Evolutionary conservation across 371 early-diverging fungal genomes (phyloP).

Genomic region (Lichtheimia hyalospora): DNA sequence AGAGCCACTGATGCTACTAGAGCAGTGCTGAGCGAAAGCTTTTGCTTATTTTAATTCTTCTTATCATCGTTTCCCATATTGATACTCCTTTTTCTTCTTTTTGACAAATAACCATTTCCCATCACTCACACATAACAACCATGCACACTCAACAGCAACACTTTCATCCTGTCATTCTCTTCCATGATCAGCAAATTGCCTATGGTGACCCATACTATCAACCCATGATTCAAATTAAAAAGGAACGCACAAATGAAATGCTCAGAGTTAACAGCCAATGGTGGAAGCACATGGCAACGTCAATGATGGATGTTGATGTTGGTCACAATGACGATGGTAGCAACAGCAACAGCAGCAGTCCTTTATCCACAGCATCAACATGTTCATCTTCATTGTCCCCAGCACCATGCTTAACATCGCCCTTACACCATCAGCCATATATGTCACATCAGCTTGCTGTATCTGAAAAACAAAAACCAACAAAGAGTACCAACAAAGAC

Average conservation of each 20-base stretch:
- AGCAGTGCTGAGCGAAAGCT: not conserved
- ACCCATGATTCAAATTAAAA: slow-evolving; percentile 18
- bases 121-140: not conserved
- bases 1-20: too few species aligned
- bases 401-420: not conserved
- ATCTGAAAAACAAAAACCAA: too few species aligned
- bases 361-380: not conserved
- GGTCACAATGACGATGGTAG: not conserved
- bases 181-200: slow-evolving; percentile 10
- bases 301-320: slow-evolving; percentile 2
- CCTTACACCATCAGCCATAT: slow-evolving; percentile 4
- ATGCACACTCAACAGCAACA: slow-evolving; percentile 5
- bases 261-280: slow-evolving; percentile 19
- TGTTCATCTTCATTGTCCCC: not conserved
- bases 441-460: slow-evolving; percentile 8
- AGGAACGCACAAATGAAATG: slow-evolving; percentile 18
- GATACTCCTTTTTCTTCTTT: not conserved
- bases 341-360: not conserved
- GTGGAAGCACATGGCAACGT: slow-evolving; percentile 20
- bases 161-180: slow-evolving; percentile 22
- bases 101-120: not conserved
- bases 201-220: slow-evolving; percentile 23
- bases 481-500: too few species aligned
- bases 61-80: not conserved
- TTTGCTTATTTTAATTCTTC: not conserved